Conservation (phyloP, 2,329 filamentous ascomycete genomes). For the Neurospora sp. region DNA sequence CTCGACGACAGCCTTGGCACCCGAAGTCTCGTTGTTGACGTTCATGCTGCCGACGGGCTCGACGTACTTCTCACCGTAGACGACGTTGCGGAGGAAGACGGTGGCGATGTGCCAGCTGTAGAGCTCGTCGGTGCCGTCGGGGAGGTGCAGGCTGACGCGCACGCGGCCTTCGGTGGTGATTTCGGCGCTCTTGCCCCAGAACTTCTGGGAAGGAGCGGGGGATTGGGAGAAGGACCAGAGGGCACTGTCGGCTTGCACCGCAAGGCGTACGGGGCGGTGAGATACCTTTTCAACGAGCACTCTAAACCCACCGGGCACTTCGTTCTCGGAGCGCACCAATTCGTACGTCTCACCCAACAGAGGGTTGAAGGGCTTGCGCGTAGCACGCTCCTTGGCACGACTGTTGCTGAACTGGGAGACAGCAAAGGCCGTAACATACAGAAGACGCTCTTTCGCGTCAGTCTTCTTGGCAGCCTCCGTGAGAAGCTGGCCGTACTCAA, state of each 20-base stretch:
- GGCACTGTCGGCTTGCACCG: constrained; percentile 81
- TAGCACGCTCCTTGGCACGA: constrained; percentile 79
- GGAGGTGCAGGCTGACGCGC: constrained; percentile 59
- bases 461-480: constrained; percentile 61
- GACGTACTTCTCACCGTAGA: constrained; percentile 96
- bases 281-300: constrained; percentile 93
- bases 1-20: constrained; percentile 73
- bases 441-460: constrained; percentile 57
- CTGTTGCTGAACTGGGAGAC: constrained; percentile 75
- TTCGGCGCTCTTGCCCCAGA: constrained; percentile 96
- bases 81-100: constrained; percentile 88
- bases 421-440: constrained; percentile 85
- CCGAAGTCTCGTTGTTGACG: constrained; percentile 72
- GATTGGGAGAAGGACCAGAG: constrained; percentile 83
- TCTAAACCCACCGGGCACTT: constrained; percentile 64
- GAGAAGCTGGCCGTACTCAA: constrained; percentile 83
- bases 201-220: constrained; percentile 85
- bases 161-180: constrained; percentile 86
- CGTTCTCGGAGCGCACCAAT: constrained; percentile 74
- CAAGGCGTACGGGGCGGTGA: constrained; percentile 84
- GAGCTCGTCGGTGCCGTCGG: constrained; percentile 56
- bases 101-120: constrained; percentile 87
- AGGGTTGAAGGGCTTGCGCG: constrained; percentile 95
- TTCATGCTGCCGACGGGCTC: constrained; percentile 90
- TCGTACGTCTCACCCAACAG: constrained; percentile 95